These are phyloP conservation scores for Phytopythium sindhum DNA, from an alignment of 352 stramenopile genomes.

Conservation along the genomic window DNA sequence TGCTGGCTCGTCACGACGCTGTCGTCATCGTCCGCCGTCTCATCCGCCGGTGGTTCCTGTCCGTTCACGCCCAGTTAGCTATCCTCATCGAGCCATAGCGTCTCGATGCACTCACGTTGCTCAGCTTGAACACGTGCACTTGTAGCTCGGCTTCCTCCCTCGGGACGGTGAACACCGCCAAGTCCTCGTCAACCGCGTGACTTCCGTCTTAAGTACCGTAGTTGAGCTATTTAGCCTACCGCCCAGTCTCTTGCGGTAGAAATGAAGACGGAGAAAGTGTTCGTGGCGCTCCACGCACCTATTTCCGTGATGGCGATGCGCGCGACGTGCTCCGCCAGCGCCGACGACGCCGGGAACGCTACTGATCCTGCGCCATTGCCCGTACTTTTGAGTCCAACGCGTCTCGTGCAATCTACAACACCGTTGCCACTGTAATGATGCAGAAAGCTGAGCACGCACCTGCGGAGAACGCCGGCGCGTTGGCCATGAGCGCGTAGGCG, in stretches of 20 bases:
- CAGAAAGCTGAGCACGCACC: neutral
- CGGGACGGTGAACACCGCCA: slow-evolving; percentile 13
- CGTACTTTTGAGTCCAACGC: neutral
- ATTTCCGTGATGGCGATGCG: slow-evolving; percentile 44
- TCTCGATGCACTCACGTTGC: slow-evolving; percentile 28
- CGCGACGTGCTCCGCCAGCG: slow-evolving; percentile 33
- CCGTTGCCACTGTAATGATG: slow-evolving; percentile 23
- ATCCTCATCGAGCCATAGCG: too few species aligned
- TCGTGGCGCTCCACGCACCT: slow-evolving; percentile 6
- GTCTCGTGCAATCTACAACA: slow-evolving; percentile 5
- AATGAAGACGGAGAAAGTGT: neutral
- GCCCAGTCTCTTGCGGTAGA: neutral
- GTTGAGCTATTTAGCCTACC: neutral
- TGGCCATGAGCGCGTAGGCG: slow-evolving; percentile 24
- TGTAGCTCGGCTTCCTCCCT: slow-evolving; percentile 35
- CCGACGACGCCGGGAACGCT: slow-evolving; percentile 14
- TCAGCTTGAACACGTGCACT: slow-evolving; percentile 77
- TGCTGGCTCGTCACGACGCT: slow-evolving; percentile 79
- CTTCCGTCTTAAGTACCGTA: neutral
- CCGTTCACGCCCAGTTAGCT: neutral
- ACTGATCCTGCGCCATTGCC: slow-evolving; percentile 21
- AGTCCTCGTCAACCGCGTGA: neutral
- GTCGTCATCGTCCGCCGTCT: slow-evolving; percentile 79
- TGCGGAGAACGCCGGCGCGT: neutral
- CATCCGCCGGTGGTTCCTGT: slow-evolving; percentile 63